A percentile compares a stretch with the other conserved stretches of the same genome.
Conservation (phyloP, 306 rosid genomes). For the Crataegus laevigata region DNA sequence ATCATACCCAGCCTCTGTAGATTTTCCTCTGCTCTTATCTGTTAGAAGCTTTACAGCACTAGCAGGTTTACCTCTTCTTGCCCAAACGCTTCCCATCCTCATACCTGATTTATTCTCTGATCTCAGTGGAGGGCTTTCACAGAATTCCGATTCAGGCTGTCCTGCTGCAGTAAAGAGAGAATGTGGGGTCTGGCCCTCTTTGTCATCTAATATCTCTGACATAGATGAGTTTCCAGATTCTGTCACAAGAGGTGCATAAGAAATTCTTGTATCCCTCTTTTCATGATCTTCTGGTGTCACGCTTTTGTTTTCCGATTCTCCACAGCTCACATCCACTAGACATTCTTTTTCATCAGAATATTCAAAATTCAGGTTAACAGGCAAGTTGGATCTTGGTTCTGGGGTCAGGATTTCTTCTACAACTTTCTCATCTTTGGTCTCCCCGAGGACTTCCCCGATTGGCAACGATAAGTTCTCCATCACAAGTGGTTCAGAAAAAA, state of each 20-base stretch:
- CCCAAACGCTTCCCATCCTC: slow-evolving; percentile 38
- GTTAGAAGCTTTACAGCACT: slow-evolving; percentile 46
- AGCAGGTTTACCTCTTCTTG: slow-evolving; percentile 58
- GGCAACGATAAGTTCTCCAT: not conserved
- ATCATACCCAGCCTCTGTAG: slow-evolving; percentile 11
- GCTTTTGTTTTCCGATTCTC: slow-evolving; percentile 10
- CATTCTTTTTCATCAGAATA: slow-evolving; percentile 11
- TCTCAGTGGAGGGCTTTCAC: slow-evolving; percentile 14
- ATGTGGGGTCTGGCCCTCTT: not conserved
- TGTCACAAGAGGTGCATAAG: not conserved
- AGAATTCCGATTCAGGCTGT: slow-evolving; percentile 22
- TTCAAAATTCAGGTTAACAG: slow-evolving; percentile 1
- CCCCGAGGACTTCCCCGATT: slow-evolving; percentile 12
- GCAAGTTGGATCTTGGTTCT: slow-evolving; percentile 12
- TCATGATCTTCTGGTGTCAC: slow-evolving; percentile 10
- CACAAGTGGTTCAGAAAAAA: not conserved
- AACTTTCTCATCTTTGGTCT: slow-evolving; percentile 16
- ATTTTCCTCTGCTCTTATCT: slow-evolving; percentile 27
- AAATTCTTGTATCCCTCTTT: slow-evolving; percentile 11
- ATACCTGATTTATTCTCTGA: slow-evolving; percentile 16
- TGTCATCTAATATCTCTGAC: slow-evolving; percentile 9
- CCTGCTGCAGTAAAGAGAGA: slow-evolving; percentile 14
- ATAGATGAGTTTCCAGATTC: slow-evolving; percentile 10
- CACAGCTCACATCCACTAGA: slow-evolving; percentile 12
- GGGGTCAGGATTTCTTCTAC: slow-evolving; percentile 2